Evolutionary conservation across 2,329 filamentous ascomycete genomes (phyloP), one percentile per base, ranked within the genome.

Genomic region (Waltergamsia citrina): DNA sequence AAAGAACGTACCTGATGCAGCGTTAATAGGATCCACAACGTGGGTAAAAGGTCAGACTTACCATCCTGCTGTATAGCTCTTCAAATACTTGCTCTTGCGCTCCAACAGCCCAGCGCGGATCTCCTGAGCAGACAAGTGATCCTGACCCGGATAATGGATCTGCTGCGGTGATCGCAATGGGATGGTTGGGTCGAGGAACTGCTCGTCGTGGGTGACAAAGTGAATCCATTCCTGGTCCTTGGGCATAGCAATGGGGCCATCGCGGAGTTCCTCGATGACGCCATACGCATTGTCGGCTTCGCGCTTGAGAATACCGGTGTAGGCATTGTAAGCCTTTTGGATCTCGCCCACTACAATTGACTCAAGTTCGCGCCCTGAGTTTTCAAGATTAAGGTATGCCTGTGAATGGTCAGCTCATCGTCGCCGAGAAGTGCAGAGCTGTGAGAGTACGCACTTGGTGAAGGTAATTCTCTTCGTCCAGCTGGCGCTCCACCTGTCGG

Each of bases 71-170:
- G 88, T 92, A 57, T 95, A 95, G 56, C 88, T 95, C 67, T 95
- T 96, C 41, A 98, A 65, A 51, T 96, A 98, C 54, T 96, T 98
- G 72, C 87, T 94, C 77, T 96, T 96, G 45, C 92, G 81, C 65
- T 98, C 92, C 23, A 98, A 67, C 59, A 95, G 78, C 3, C 92
- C 92, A 15, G 86, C 85, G 40, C 88, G 74, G 34, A 98, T 84
- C 57, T 96, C 90, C 40, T 84, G 53, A 69, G 85, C 57, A 34
- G 85, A 77, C 40, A 84, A 78, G 55, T 94, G 84, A 47, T 94
- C 75, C 52, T 85, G 86, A 27, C 92, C 92, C 14, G 88, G 88
- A 53, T 96, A 98, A 39, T 85, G 76, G 44, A 98, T 93, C 41
- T 85, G 81, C 49, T 93, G 77, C 15, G 85, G 60, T 34, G 79